Evolutionary conservation across 305 asterid species (phyloP), one percentile per base, ranked within the genome.

Genomic region (Galium porrigens): DNA sequence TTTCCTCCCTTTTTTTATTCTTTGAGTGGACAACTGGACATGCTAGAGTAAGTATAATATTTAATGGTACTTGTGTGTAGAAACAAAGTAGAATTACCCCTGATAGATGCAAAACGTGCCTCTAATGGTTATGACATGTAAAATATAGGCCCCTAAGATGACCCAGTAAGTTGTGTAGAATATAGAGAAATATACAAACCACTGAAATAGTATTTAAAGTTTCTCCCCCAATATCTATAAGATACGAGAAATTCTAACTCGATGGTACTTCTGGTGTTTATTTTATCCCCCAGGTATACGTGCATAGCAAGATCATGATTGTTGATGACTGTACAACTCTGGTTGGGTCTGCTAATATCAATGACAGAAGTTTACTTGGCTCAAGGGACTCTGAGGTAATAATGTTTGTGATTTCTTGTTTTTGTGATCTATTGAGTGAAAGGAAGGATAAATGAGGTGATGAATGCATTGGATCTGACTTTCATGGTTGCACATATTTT

Each of bases 341-440:
- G 77, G 66, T 91, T 64, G 98, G 98, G 58, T 91, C 98, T 60
- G 84, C 96, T 52, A 91, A 91, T 77, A 84, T 91, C 66, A 91
- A 91, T 56, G 98, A 91, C 75, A 91, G 98, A 75, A 91, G 98
- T 76, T 83, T 91, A 76, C 86, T 91, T 69, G 98, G 98, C 49
- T 86, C 96, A 63, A 83, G 96, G 78, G 98, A 91, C 70, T 86
- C 96, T 32, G 98, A 91, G 89, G 97, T 90, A 15, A 14, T 46
- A 15, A 15, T 46, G 15, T 46, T 42, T 8, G 18, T 55, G 36
- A 10, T 55, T 14, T 2, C 17, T 12, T 55, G 60, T 8, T 29
- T 22, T 12, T 55, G 9, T 56, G 17, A 22, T 55, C 25, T 6
- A 17, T 42, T 42, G 58, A 48, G 2, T 39, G 22, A 22, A 22